Base-by-base conservation (phyloP, 345 rosid species). In the Hibiscus syriacus region DNA sequence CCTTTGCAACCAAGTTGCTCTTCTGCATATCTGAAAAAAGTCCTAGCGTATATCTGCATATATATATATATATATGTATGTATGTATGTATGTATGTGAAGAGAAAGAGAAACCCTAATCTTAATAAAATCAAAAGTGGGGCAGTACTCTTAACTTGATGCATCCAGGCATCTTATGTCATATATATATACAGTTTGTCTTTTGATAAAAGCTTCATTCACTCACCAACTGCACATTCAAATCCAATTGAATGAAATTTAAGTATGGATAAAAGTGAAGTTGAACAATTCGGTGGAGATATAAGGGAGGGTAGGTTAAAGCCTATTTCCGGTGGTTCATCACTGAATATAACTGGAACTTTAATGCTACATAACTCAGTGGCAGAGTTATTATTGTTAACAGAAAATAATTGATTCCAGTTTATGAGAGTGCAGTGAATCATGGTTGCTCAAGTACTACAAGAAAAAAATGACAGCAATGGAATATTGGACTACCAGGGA, bases 241-340 rank as follows among this genome's bases (percentile, higher is more conserved):
- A 58, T 39, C 10, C 49, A 14, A 62, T 3, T 36, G 61, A 26
- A 29, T 64, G 68, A 48, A 46, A 12, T 49, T 48, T 27, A 61
- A 14, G 52, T 0, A n/a, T 29, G 29, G 36, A n/a, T 29, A 54
- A 26, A 13, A 25, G 8, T 36, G 22, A 60, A 67, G 48, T 34
- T 22, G 39, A 67, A 19, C 29, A 36, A 41, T 30, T 14, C 41
- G 29, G 14, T 20, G 41, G 46, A 48, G 66, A 9, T 55, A 43
- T 6, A 11, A 60, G 27, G 41, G 61, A 53, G 34, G 19, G 22
- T 25, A 45, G 25, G 36, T 32, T 64, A 46, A 63, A 34, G 54
- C 53, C 20, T 27, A 34, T 5, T 8, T 3, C 13, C 46, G 22
- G 83, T 72, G 83, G 80, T 80, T 80, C 80, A 60, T 22, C 55